Conservation (phyloP, 768 basidiomycete genomes). For the Macrolepiota albuminosa region DNA sequence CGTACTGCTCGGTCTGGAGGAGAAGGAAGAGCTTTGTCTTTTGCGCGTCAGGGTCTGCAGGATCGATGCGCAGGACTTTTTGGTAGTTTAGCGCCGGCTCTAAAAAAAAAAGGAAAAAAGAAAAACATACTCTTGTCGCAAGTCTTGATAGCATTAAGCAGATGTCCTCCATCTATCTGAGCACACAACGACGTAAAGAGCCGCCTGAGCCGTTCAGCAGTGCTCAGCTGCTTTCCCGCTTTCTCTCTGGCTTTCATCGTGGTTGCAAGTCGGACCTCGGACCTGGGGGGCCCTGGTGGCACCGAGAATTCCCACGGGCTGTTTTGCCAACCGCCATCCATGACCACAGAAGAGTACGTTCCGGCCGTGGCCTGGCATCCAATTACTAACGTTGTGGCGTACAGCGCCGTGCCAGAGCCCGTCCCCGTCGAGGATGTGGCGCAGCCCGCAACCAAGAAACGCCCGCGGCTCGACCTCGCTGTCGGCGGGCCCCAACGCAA, state of each 20-base stretch:
- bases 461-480: slow-evolving; percentile 68
- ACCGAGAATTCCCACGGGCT: too few relatives aligned
- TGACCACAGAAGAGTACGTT: neutral
- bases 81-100: neutral
- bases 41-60: slow-evolving; percentile 64
- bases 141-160: slow-evolving; percentile 82
- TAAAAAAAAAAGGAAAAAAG: neutral
- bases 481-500: slow-evolving; percentile 54
- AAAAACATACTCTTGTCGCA: slow-evolving; percentile 78
- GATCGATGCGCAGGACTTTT: slow-evolving; percentile 67
- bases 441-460: slow-evolving; percentile 46
- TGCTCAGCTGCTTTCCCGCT: slow-evolving; percentile 37
- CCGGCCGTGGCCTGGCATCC: too few relatives aligned
- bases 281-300: too few relatives aligned
- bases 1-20: slow-evolving; percentile 82
- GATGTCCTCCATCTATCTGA: slow-evolving; percentile 88
- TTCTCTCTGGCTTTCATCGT: too few relatives aligned
- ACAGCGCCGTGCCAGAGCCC: neutral
- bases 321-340: too few relatives aligned
- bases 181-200: slow-evolving; percentile 77
- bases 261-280: too few relatives aligned
- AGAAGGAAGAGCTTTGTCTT: slow-evolving; percentile 86
- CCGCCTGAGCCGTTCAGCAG: slow-evolving; percentile 41
- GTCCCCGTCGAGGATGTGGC: slow-evolving; percentile 9
- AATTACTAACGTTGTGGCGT: neutral